Evolutionary conservation across 2,329 filamentous ascomycete species (phyloP).

Genomic region (Cladophialophora chaetospira): DNA sequence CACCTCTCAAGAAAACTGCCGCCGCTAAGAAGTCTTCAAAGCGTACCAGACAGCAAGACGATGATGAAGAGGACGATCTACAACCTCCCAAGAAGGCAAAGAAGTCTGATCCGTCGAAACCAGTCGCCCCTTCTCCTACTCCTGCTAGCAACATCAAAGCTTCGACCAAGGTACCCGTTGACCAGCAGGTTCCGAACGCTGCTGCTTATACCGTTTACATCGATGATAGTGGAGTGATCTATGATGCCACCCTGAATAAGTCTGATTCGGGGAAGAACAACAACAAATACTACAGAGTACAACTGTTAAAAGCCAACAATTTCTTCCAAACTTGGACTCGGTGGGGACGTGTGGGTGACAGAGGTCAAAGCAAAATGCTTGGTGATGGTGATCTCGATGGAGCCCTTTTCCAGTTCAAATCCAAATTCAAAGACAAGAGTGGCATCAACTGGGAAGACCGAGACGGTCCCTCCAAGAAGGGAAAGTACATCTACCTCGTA

Average conservation of each 20-base stretch:
- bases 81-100: conserved; percentile 8
- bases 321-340: conserved; percentile 66
- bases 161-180: conserved; percentile 54
- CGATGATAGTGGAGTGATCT: conserved; percentile 67
- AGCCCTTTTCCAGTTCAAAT: conserved; percentile 51
- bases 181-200: conserved; percentile 47
- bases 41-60: conserved; percentile 19
- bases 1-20: not conserved
- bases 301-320: conserved; percentile 49
- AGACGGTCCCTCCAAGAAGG: conserved; percentile 51
- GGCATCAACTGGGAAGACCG: conserved; percentile 56
- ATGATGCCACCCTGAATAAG: conserved; percentile 77
- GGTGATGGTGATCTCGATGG: conserved; percentile 41
- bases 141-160: conserved; percentile 28
- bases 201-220: conserved; percentile 62
- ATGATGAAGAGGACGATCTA: conserved; percentile 13
- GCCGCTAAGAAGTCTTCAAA: conserved; percentile 14
- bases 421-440: conserved; percentile 62
- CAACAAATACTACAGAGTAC: conserved; percentile 64
- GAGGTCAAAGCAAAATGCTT: conserved; percentile 49
- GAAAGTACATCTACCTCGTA: conserved; percentile 81
- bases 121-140: conserved; percentile 31
- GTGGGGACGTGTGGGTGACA: conserved; percentile 74
- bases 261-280: conserved; percentile 61
- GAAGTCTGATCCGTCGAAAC: conserved; percentile 3